Base-by-base conservation (phyloP, 208 protist species). In the Strigomonas culicis region DNA sequence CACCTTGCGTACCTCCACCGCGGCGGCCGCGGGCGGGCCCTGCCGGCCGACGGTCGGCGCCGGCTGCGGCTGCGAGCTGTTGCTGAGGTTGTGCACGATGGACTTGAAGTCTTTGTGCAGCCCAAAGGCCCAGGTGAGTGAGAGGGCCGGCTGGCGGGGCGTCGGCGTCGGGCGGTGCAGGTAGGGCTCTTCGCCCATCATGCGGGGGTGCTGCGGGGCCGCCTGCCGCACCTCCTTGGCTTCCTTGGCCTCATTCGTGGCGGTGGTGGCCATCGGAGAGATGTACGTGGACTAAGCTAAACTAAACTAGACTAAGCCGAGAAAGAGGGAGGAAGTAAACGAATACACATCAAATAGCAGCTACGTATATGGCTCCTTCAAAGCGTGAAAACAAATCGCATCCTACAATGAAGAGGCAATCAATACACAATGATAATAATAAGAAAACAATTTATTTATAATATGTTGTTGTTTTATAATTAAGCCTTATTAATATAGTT, bases 71-170 rank as follows among this genome's bases (percentile, higher is more conserved):
- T 2, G 2, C 44, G 64, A 64, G 4, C 56, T 30, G 25, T 43
- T 77, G 70, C 84, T 92, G 43, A 98, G 82, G 67, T 96, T 97
- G 70, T 97, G 86, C 32, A 98, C 85, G 34, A 75, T 67, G 15
- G 79, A 77, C 55, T 84, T 82, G 67, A 85, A 92, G 66, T 97
- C 90, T 62, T 90, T 93, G 75, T 97, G 89, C 27, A 97, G 80
- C 24, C 95, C 95, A 73, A 97, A 97, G 21, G 70, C 84, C 90
- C 92, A 98, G 46, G 92, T 79, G 19, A 98, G 83, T 30, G 63
- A 39, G 1, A 97, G 77, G 30, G 76, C 78, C 39, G 88, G 70
- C 66, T 94, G 86, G 52, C 60, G 75, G 55, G 70, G 57, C 36
- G 39, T 60, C 43, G 56, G 71, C 22, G 39, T 52, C 64, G 63